Base-by-base conservation (phyloP, 257 asterid species). In the Thymus quinquecostatus region DNA sequence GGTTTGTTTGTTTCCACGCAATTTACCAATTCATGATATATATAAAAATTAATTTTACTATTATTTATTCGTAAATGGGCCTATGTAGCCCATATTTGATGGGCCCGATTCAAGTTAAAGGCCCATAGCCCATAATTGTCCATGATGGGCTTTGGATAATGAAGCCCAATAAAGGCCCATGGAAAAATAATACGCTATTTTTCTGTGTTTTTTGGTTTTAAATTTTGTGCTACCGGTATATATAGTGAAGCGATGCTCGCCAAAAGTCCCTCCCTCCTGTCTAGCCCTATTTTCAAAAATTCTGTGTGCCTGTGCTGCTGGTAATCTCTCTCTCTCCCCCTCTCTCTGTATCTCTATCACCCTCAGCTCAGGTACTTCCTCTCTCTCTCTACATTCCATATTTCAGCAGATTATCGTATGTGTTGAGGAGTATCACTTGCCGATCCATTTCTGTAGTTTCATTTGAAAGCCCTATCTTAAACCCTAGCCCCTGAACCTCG, bases 241-340 rank as follows among this genome's bases (percentile, higher is more conserved):
- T 27, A 64, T 28, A 64, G 10, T 5, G 58, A 78, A 48, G 7
- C 10, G 4, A 48, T 29, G 8, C 53, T 45, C 0, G 6, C 11
- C 2, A 5, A 10, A 8, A 44, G 50, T 74, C 64, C 68, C 76
- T 38, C 82, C 66, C 40, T 34, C 61, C 59, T 47, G 43, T 49
- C 21, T 66, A 11, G 33, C 75, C 45, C 58, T 41, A 21, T 14
- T 77, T 73, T 82, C 78, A 80, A 82, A 80, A 82, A 79, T 79
- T 79, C 58, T 33, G 14, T 13, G 34, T 13, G 59, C 73, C 54
- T 54, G 61, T 64, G 73, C 77, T 14, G 14, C 58, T 53, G 58
- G 32, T 27, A 54, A 21, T 66, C 74, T 60, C 40, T 69, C 77
- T 13, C 30, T 36, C 67, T 48, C 43, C 4, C 21, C 21, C 21